Percentiles rank a stretch among this genome's conserved stretches.
phyloP scores from a whole-genome alignment of 768 basidiomycete genomes.

The Auricularia auricula-judae region DNA sequence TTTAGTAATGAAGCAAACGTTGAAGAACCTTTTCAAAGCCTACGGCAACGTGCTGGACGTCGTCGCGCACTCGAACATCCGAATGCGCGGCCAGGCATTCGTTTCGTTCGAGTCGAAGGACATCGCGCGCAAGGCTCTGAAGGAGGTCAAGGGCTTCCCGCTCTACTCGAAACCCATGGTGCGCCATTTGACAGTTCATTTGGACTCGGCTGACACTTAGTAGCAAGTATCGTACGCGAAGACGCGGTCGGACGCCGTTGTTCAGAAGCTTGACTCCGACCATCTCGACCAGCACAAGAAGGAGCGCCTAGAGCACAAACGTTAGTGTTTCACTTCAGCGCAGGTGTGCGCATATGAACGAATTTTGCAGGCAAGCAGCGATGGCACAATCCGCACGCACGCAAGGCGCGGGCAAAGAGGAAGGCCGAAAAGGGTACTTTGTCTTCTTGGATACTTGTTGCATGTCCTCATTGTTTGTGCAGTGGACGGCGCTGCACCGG shows the following conservation, averaged over 20 bases:
- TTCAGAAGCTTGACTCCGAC: constrained; percentile 58
- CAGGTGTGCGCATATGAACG: constrained; percentile 5
- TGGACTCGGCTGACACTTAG: constrained; percentile 1
- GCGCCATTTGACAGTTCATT: constrained; percentile 10
- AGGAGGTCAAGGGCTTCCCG: constrained; percentile 89
- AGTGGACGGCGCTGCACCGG: constrained; percentile 62
- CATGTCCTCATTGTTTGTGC: constrained; percentile 4
- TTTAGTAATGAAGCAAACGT: constrained; percentile 76
- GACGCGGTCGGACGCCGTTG: constrained; percentile 82
- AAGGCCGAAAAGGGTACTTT: constrained; percentile 66
- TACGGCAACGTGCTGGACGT: constrained; percentile 92
- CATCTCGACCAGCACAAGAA: constrained; percentile 68
- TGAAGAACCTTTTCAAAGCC: constrained; percentile 81
- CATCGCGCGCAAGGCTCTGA: constrained; percentile 76
- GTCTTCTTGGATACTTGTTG: not conserved
- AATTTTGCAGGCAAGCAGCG: constrained; percentile 54
- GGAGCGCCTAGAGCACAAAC: constrained; percentile 69
- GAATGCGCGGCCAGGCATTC: constrained; percentile 98
- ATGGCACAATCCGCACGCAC: constrained; percentile 82
- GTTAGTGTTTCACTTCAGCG: constrained; percentile 32
- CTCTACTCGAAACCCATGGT: constrained; percentile 97
- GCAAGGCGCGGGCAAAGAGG: constrained; percentile 73
- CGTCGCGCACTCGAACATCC: constrained; percentile 86
- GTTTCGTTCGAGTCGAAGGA: constrained; percentile 82
- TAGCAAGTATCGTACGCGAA: constrained; percentile 94